These are phyloP conservation scores for Huntiella decipiens DNA, from an alignment of 2,329 filamentous ascomycete species.

Conservation along the genomic window DNA sequence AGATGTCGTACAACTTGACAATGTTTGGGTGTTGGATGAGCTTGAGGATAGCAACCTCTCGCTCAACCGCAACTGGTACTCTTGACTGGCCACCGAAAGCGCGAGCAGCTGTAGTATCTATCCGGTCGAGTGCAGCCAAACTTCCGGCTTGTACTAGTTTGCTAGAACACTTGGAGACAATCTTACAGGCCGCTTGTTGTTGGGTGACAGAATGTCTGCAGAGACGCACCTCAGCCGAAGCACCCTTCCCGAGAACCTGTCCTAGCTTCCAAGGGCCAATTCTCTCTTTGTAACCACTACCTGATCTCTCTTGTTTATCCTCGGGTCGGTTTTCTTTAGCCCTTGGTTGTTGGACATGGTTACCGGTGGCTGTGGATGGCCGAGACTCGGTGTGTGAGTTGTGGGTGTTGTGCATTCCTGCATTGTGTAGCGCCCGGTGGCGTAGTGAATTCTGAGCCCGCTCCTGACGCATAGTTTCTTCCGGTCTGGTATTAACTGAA, in stretches of 20 bases:
- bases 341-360: too few relatives aligned
- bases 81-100: constrained; percentile 41
- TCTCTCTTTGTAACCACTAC: constrained; percentile 42
- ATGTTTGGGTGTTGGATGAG: constrained; percentile 89
- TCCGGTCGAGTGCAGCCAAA: constrained; percentile 62
- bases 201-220: constrained; percentile 64
- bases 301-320: constrained; percentile 16
- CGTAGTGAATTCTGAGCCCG: constrained; percentile 5
- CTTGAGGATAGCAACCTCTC: constrained; percentile 94
- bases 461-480: constrained; percentile 6
- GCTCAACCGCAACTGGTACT: constrained; percentile 76
- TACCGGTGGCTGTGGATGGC: too few relatives aligned
- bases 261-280: constrained; percentile 92
- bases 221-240: constrained; percentile 70
- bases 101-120: constrained; percentile 38
- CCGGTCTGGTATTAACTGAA: background rate
- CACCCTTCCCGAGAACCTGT: constrained; percentile 72
- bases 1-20: constrained; percentile 86
- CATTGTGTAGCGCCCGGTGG: constrained; percentile 6
- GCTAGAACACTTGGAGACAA: constrained; percentile 68
- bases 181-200: constrained; percentile 81
- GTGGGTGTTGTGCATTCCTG: constrained; percentile 1
- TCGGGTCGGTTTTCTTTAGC: too few relatives aligned
- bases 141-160: constrained; percentile 71
- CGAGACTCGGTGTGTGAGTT: background rate